Evolutionary conservation across 1,284 basidiomycete species (phyloP), one percentile per base, ranked within the genome.

Genomic region (Afroboletus lepidellus): DNA sequence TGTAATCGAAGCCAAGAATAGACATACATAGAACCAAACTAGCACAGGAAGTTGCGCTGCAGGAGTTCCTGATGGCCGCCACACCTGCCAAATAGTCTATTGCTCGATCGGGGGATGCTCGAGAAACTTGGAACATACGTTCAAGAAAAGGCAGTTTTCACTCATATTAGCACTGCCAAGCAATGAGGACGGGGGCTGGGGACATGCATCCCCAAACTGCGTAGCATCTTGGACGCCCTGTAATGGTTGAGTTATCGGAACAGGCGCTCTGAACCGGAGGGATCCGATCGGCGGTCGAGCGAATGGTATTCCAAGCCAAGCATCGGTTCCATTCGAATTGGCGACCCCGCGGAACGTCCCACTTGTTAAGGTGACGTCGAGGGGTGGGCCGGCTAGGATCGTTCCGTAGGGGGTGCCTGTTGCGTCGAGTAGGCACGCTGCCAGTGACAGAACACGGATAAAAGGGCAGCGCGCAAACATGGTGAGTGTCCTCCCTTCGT

Each of bases 281-380:
- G 56, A 27, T 0, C 81, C 81, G 5, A 78, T 59, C 1, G 84
- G 87, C 21, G 85, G 75, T 54, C 80, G 69, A 16, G 83, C 85
- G 57, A 79, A 90, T 0, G 84, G 87, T 41, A 91, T 80, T 1
- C 85, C 85, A 3, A 86, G 72, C 76, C 79, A 84, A 16, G 57
- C 57, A 8, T 83, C 79, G 5, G 75, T 76, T 12, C 73, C 75
- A 53, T 75, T 76, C 0, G 61, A 42, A 13, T 71, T 69, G 15
- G 68, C 53, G 3, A 73, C 53, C 5, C 81, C 81, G 12, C 71
- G 71, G 58, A 82, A 83, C 0, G 64, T 73, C 9, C 81, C 80
- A 1, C 71, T 74, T 8, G 66, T 71, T 20, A 79, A 59, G 8
- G 53, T 48, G 18, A 56, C 47, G 4, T 58, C 61, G 13, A 61